A percentile compares a stretch with the other conserved stretches of the same genome.
phyloP scores from a whole-genome alignment of 257 asterid genomes.

The Striga asiatica region DNA sequence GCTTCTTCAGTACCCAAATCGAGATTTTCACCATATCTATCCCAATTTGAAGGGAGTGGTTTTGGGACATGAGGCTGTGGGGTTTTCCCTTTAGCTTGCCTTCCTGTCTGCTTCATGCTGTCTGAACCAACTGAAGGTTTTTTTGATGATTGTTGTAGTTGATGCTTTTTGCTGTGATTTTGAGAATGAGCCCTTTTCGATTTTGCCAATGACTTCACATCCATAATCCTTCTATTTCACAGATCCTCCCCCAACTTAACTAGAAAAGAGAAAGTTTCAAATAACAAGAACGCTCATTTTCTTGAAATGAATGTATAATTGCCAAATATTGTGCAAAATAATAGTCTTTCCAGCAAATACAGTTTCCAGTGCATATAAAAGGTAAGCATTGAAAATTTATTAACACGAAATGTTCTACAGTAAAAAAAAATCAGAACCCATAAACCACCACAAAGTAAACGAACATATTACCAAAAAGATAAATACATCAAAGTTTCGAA shows the following conservation, averaged over 20 bases:
- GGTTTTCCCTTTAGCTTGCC: conserved; percentile 33
- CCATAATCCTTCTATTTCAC: conserved; percentile 35
- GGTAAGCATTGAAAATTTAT: neutral
- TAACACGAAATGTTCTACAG: neutral
- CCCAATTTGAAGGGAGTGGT: conserved; percentile 76
- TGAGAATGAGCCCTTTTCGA: conserved; percentile 85
- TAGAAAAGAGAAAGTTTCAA: neutral
- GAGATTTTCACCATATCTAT: conserved; percentile 49
- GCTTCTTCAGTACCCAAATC: conserved; percentile 33
- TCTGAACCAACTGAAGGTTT: conserved; percentile 27
- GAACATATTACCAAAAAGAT: neutral
- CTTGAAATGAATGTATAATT: neutral
- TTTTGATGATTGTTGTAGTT: conserved; percentile 39
- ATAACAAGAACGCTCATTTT: neutral
- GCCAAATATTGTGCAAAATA: neutral
- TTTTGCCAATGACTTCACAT: conserved; percentile 84
- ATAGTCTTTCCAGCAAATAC: no score
- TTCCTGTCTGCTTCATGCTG: conserved; percentile 36
- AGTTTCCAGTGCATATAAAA: neutral
- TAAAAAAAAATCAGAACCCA: neutral
- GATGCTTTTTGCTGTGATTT: conserved; percentile 61
- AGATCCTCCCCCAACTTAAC: conserved; percentile 12
- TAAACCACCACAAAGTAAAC: neutral
- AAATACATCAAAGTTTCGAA: neutral
- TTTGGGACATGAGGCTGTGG: conserved; percentile 26